A percentile compares a stretch with the other conserved stretches of the same genome.
These are phyloP conservation scores for Ambispora gerdemannii DNA, from an alignment of 192 early-diverging fungal genomes.

Conservation along the genomic window DNA sequence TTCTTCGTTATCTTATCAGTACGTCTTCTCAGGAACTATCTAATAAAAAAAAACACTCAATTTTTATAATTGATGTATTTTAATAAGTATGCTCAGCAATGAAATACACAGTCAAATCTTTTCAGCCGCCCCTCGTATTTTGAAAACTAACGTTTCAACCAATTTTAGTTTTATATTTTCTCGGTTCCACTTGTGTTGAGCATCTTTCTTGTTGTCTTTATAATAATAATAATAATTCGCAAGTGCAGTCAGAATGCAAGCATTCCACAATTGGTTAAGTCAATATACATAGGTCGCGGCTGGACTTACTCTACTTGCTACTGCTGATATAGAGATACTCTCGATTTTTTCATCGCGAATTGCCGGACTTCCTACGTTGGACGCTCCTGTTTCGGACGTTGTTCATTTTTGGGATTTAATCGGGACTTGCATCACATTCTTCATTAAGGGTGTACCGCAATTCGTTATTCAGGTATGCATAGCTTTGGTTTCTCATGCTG, in stretches of 20 bases:
- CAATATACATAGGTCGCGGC: not conserved
- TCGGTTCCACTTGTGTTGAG: not conserved
- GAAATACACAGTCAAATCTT: too few relatives aligned
- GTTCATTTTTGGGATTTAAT: not conserved
- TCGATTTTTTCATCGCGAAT: not conserved
- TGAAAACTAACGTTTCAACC: too few relatives aligned
- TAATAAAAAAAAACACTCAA: too few relatives aligned
- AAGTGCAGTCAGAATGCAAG: not conserved
- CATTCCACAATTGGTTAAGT: not conserved
- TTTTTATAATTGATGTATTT: too few relatives aligned
- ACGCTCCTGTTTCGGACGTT: not conserved
- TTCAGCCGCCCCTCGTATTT: too few relatives aligned
- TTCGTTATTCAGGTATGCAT: slow-evolving; percentile 16
- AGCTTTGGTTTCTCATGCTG: too few relatives aligned
- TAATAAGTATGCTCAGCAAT: too few relatives aligned
- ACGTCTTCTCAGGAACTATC: too few relatives aligned
- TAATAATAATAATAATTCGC: not conserved
- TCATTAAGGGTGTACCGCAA: slow-evolving; percentile 4
- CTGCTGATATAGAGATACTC: not conserved
- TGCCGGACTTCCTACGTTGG: not conserved
- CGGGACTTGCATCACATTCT: not conserved
- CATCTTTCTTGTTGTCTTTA: not conserved
- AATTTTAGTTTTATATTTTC: too few relatives aligned
- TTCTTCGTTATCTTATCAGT: too few relatives aligned
- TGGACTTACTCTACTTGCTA: not conserved